Conservation (phyloP, 768 basidiomycete species). For the Amanita jacksonii region DNA sequence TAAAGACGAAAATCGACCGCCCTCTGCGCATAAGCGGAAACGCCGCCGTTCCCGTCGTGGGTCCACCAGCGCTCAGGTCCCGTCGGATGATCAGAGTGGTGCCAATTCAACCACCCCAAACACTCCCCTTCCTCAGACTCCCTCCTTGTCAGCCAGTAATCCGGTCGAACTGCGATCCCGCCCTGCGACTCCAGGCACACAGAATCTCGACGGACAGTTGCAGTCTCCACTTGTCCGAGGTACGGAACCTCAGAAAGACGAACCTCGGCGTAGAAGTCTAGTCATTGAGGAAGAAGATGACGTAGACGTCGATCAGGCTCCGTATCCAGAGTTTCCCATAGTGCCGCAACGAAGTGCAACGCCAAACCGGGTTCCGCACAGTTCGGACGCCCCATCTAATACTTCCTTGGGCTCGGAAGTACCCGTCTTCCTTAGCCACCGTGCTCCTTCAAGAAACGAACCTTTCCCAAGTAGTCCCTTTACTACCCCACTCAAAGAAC, state of each 20-base stretch:
- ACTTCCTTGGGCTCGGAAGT: constrained; percentile 38
- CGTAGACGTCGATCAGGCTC: constrained; percentile 13
- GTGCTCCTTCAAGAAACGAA: constrained; percentile 47
- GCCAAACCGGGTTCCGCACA: constrained; percentile 32
- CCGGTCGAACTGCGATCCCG: constrained; percentile 30
- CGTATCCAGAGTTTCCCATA: constrained; percentile 30
- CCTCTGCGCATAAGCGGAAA: constrained; percentile 42
- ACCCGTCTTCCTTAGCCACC: constrained; percentile 38
- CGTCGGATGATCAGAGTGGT: constrained; percentile 46
- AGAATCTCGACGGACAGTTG: background rate
- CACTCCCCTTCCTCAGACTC: constrained; percentile 49
- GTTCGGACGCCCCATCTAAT: constrained; percentile 45
- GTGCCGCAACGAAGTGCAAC: constrained; percentile 32
- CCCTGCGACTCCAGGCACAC: constrained; percentile 27
- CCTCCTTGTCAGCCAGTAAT: constrained; percentile 34
- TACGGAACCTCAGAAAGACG: constrained; percentile 5
- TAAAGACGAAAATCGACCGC: constrained; percentile 43
- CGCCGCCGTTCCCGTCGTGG: constrained; percentile 47
- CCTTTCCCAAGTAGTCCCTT: constrained; percentile 63
- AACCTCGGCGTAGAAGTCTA: constrained; percentile 46
- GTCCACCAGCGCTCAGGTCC: constrained; percentile 32
- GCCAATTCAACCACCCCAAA: constrained; percentile 41
- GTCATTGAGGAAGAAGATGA: constrained; percentile 39
- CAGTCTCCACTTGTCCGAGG: background rate
- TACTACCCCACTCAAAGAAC: constrained; percentile 59